Base-by-base conservation (phyloP, 192 early-diverging fungal genomes). In the Coemansia sp. region DNA sequence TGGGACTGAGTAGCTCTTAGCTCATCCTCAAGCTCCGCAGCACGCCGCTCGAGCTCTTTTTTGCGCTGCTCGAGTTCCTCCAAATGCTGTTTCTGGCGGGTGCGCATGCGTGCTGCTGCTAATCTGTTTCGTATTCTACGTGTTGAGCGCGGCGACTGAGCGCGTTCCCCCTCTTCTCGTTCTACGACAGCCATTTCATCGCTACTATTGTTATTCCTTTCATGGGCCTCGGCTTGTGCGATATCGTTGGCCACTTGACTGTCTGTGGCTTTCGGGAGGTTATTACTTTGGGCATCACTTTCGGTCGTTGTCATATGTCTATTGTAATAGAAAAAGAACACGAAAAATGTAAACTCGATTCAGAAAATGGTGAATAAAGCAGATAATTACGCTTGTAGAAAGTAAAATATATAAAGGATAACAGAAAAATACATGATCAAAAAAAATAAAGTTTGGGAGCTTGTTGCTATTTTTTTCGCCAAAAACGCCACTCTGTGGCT, bases 51-150 rank as follows among this genome's bases (percentile, higher is more conserved):
- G 23, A 79, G 58, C 7, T 57, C 45, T 18, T 35, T 51, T 61
- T 79, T 79, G 62, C 77, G 68, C 52, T 71, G 49, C 61, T 79
- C 71, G 25, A 79, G 53, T 51, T 74, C 64, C 6, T 55, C 77
- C 64, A 79, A 37, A 21, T 79, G 77, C 59, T 74, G 77, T 48
- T 71, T 74, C 64, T 79, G 77, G 43, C 77, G 64, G 16, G 63
- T 64, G 15, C 77, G 77, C 77, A 79, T 79, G 42, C 77, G 68
- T 1, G 77, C 71, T 10, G 77, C 71, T 0, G 77, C 77, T 35
- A 74, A n/a, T 2, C 72, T 60, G 49, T 79, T 79, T 8, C 77
- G 33, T n/a, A 65, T 51, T 23, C 77, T 59, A 6, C 77, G 68
- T 15, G 63, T 65, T 18, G 77, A 71, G 49, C 68, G 68, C 18